A percentile compares a stretch with the other conserved stretches of the same genome.
These are phyloP conservation scores for Lentinula novae-zelandiae DNA, from an alignment of 1,284 basidiomycete species.

Conservation along the genomic window DNA sequence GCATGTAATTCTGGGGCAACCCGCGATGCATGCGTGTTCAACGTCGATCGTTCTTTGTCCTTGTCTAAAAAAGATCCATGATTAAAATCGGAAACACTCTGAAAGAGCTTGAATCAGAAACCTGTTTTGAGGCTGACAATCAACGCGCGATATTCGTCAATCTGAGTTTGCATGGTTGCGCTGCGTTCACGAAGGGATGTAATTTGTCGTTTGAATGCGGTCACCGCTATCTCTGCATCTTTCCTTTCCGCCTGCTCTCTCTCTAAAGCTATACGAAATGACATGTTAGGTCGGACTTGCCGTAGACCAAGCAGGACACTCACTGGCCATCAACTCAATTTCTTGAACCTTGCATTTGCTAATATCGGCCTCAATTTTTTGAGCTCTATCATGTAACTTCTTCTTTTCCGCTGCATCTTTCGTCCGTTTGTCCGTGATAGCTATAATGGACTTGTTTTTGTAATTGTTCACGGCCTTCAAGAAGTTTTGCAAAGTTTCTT, in stretches of 20 bases:
- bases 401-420: constrained; percentile 58
- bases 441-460: constrained; percentile 59
- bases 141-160: constrained; percentile 61
- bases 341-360: constrained; percentile 69
- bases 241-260: constrained; percentile 68
- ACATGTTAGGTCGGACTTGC: background rate
- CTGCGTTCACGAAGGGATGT: constrained; percentile 55
- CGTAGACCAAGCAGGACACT: constrained; percentile 19
- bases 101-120: constrained; percentile 24
- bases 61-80: constrained; percentile 47
- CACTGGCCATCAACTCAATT: constrained; percentile 68
- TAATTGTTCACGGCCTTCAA: constrained; percentile 65
- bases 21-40: constrained; percentile 55
- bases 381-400: constrained; percentile 49
- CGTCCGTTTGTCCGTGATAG: constrained; percentile 58
- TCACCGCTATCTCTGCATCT: constrained; percentile 60
- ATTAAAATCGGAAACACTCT: background rate
- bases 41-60: constrained; percentile 57
- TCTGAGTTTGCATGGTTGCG: constrained; percentile 57
- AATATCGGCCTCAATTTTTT: constrained; percentile 60
- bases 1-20: constrained; percentile 54
- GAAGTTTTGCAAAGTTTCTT: constrained; percentile 64
- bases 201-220: constrained; percentile 61
- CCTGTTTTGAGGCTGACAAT: constrained; percentile 61
- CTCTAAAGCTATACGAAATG: constrained; percentile 47